Percentiles rank a stretch among this genome's conserved stretches.
Conservation (phyloP, 495 filamentous ascomycete species). For the Thermothielavioides terrestris region DNA sequence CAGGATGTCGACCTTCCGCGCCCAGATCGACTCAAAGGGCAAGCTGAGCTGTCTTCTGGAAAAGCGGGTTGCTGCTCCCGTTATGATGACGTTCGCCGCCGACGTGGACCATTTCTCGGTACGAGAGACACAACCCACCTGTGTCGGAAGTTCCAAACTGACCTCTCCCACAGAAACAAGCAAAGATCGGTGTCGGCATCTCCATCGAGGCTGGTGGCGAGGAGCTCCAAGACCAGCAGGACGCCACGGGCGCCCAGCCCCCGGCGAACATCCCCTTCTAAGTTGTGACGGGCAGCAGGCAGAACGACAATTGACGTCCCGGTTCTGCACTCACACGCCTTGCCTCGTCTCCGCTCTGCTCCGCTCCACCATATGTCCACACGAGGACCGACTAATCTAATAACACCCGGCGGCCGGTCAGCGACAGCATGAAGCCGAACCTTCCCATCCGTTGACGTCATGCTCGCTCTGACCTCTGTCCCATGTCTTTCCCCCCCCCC, state of each 20-base stretch:
- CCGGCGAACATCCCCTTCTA: conserved; percentile 51
- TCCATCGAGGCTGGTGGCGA: conserved; percentile 85
- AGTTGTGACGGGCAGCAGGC: conserved; percentile 12
- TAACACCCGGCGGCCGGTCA: conserved; percentile 6
- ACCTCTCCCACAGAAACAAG: conserved; percentile 60
- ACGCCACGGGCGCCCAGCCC: conserved; percentile 41
- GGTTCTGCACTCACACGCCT: background rate
- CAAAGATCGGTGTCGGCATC: conserved; percentile 89
- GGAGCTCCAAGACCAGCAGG: conserved; percentile 88
- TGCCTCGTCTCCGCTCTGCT: conserved; percentile 12
- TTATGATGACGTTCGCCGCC: conserved; percentile 87
- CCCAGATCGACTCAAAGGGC: conserved; percentile 89
- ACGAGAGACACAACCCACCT: conserved; percentile 27
- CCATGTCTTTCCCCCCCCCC: background rate
- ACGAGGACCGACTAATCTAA: conserved; percentile 23
- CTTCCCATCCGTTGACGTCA: background rate
- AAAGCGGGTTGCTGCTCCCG: conserved; percentile 85
- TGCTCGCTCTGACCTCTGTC: background rate
- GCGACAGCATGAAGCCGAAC: conserved; percentile 4
- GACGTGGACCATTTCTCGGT: conserved; percentile 97
- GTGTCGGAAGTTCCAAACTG: conserved; percentile 9
- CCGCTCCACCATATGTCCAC: conserved; percentile 12
- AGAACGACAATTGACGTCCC: conserved; percentile 2
- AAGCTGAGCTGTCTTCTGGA: conserved; percentile 88
- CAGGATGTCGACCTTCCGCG: conserved; percentile 84